Base-by-base conservation (phyloP, 139 green algal species). In the Chlamydomonas sphaeroides region DNA sequence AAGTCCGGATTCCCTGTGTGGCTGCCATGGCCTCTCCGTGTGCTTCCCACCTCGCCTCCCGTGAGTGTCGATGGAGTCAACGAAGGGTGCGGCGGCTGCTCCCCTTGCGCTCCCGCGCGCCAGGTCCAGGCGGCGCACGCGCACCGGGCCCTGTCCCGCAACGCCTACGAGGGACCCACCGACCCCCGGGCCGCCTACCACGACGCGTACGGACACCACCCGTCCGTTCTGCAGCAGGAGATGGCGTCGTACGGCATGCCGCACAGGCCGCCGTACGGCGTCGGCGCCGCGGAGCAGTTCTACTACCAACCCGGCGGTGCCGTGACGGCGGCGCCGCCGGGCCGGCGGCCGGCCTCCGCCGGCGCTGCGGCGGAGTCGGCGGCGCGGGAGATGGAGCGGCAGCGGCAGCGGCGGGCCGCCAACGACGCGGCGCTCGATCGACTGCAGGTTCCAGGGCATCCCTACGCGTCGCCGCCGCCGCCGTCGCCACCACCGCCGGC, bases 51-150 rank as follows among this genome's bases (percentile, higher is more conserved):
- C n/a, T n/a, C n/a, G n/a, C n/a, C n/a, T n/a, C n/a, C n/a, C 45
- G 14, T 10, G 10, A 51, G 45, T 14, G 14, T 10, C 45, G 45
- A 14, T 14, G 45, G 45, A 10, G 14, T 51, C 45, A 51, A 14
- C 45, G 14, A 14, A 10, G 14, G 45, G 10, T 21, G 45, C 45
- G 14, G 51, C 20, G 4, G 4, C 51, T 30, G 17, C 17, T 30
- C 51, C 56, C 3, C 18, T 62, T 6, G 25, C 18, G 15, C 56
- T 25, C 5, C 6, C 56, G 56, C 18, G 25, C 23, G 3, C 18
- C 56, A 72, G 66, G 49, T 75, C 28, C 69, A 77, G 69, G 5
- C 1, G 21, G 69, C 69, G 14, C 69, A 77, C 32, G 69, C 69
- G 32, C 69, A 77, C 69, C 69, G 69, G 2, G 69, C 45, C 45